phyloP scores from a whole-genome alignment of 2,329 filamentous ascomycete genomes.

The Xylaria sp. region DNA sequence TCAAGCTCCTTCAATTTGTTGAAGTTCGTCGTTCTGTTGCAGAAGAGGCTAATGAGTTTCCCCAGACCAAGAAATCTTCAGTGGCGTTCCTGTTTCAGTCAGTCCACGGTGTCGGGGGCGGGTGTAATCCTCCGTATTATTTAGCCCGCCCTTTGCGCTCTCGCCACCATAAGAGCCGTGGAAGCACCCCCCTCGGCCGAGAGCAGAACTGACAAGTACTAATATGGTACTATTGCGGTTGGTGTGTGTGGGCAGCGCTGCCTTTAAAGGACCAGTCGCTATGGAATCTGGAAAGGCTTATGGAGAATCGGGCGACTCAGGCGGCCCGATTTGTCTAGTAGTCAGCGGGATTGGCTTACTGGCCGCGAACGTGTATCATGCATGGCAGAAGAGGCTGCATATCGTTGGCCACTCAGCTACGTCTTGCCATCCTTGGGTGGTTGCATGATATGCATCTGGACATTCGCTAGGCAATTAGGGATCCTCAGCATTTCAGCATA shows the following conservation, averaged over 20 bases:
- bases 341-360: slow-evolving; percentile 49
- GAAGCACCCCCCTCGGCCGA: slow-evolving; percentile 6
- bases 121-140: slow-evolving; percentile 15
- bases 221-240: slow-evolving; percentile 38
- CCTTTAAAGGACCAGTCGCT: slow-evolving; percentile 31
- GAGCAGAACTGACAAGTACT: slow-evolving; percentile 29
- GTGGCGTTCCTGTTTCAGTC: slow-evolving; percentile 4
- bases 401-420: slow-evolving; percentile 47
- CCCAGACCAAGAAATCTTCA: slow-evolving; percentile 40
- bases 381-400: slow-evolving; percentile 48
- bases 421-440: slow-evolving; percentile 46
- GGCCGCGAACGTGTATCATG: slow-evolving; percentile 45
- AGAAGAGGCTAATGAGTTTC: slow-evolving; percentile 45
- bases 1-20: slow-evolving; percentile 34
- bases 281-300: slow-evolving; percentile 36
- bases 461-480: slow-evolving; percentile 42
- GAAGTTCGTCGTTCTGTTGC: slow-evolving; percentile 29
- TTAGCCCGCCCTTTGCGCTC: slow-evolving; percentile 14
- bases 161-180: slow-evolving; percentile 21
- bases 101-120: neutral
- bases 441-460: slow-evolving; percentile 49
- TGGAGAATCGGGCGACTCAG: slow-evolving; percentile 46
- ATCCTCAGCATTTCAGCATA: slow-evolving; percentile 43
- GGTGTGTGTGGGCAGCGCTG: slow-evolving; percentile 37
- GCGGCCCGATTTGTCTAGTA: slow-evolving; percentile 49